Conservation (phyloP, 495 filamentous ascomycete genomes). For the Aspergillus indologenus region DNA sequence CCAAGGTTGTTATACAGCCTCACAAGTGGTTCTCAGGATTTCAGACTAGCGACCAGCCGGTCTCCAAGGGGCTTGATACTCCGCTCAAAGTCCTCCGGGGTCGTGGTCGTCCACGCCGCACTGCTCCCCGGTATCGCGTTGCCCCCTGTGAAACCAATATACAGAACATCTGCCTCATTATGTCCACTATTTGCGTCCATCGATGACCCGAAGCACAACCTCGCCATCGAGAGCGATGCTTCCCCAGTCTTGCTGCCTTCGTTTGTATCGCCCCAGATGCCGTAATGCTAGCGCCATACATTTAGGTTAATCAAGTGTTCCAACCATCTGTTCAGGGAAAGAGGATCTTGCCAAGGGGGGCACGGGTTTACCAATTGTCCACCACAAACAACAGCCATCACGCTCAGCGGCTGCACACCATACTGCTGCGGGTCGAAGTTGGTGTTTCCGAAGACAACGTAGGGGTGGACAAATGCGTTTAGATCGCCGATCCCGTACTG, state of each 20-base stretch:
- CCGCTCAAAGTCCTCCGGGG: slow-evolving; percentile 44
- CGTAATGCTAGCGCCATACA: too few relatives aligned
- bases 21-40: too few relatives aligned
- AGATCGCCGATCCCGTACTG: slow-evolving; percentile 52
- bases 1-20: too few relatives aligned
- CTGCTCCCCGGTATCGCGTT: slow-evolving; percentile 47
- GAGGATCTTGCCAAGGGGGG: too few relatives aligned
- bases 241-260: slow-evolving; percentile 54
- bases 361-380: slow-evolving; percentile 43
- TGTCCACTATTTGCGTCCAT: slow-evolving; percentile 53
- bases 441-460: slow-evolving; percentile 64
- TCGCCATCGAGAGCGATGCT: slow-evolving; percentile 54
- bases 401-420: slow-evolving; percentile 56
- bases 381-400: slow-evolving; percentile 63
- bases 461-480: slow-evolving; percentile 59
- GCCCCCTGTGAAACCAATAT: slow-evolving; percentile 51
- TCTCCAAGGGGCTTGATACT: slow-evolving; percentile 50
- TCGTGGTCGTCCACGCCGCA: slow-evolving; percentile 48
- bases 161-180: slow-evolving; percentile 48
- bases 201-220: slow-evolving; percentile 52
- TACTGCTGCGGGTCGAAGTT: slow-evolving; percentile 51
- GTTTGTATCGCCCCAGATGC: slow-evolving; percentile 67
- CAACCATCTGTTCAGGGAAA: too few relatives aligned
- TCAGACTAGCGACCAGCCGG: slow-evolving; percentile 27
- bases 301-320: slow-evolving; percentile 43